These are phyloP conservation scores for Aspergillus campestris DNA, from an alignment of 495 filamentous ascomycete species.

Conservation along the genomic window DNA sequence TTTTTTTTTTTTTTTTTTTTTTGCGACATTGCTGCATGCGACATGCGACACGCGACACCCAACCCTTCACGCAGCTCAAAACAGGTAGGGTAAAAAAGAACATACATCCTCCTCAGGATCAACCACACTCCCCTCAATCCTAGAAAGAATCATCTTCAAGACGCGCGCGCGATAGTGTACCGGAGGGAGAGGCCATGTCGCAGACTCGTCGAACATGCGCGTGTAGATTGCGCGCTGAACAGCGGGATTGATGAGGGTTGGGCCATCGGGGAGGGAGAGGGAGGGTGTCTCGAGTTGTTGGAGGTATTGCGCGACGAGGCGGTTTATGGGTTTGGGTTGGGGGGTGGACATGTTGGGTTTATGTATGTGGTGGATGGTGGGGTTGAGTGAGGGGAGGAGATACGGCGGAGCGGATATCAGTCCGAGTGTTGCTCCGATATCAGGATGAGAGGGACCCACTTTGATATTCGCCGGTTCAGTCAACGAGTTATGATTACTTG, in stretches of 20 bases:
- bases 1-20: too few species aligned
- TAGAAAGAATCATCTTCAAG: constrained; percentile 57
- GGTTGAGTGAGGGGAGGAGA: too few species aligned
- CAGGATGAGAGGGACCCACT: too few species aligned
- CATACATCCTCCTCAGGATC: constrained; percentile 84
- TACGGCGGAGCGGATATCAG: too few species aligned
- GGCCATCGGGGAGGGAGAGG: constrained; percentile 46
- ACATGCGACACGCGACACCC: too few species aligned
- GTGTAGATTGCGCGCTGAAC: constrained; percentile 57
- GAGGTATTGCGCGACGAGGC: constrained; percentile 50
- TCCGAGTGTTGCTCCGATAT: too few species aligned
- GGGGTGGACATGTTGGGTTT: background rate
- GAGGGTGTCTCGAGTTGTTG: constrained; percentile 52
- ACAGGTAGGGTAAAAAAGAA: background rate
- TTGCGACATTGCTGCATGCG: too few species aligned
- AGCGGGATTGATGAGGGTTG: constrained; percentile 40
- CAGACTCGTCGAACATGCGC: constrained; percentile 51
- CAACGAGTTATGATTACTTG: too few species aligned
- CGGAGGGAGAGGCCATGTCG: constrained; percentile 48
- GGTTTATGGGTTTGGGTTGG: constrained; percentile 12
- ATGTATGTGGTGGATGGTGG: background rate
- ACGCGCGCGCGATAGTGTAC: constrained; percentile 59
- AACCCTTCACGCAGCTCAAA: too few species aligned
- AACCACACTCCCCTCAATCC: constrained; percentile 57
- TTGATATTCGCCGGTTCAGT: too few species aligned